These are phyloP conservation scores for Zopfochytrium polystomum DNA, from an alignment of 371 early-diverging fungal genomes.

Conservation along the genomic window DNA sequence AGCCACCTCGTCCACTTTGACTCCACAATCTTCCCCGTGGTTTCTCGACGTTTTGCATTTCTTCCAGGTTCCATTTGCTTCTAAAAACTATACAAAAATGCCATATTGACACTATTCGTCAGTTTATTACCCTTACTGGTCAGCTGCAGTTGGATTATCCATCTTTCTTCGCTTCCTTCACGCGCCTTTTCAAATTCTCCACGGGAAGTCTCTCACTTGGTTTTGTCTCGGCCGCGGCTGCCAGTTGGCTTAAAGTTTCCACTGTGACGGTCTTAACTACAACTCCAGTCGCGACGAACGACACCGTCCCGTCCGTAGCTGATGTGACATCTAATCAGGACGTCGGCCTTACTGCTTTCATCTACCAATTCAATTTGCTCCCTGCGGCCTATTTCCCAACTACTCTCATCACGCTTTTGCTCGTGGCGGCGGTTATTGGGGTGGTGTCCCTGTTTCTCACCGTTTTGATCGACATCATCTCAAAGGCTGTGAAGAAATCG, in stretches of 20 bases:
- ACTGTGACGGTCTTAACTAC: background rate
- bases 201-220: conserved; percentile 1
- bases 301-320: background rate
- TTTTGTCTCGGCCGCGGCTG: conserved; percentile 3
- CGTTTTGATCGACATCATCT: conserved; percentile 3
- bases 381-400: conserved; percentile 12
- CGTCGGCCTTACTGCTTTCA: conserved; percentile 14
- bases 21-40: conserved; percentile 5
- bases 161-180: conserved; percentile 11
- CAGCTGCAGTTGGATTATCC: conserved; percentile 19
- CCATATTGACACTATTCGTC: no score
- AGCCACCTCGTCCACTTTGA: conserved; percentile 2
- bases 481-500: background rate
- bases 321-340: background rate
- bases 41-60: conserved; percentile 14
- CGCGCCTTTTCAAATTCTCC: conserved; percentile 12
- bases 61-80: conserved; percentile 17
- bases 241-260: background rate
- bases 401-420: conserved; percentile 5
- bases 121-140: conserved; percentile 18
- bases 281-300: background rate
- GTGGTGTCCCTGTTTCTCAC: no score
- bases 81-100: no score
- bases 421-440: background rate
- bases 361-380: background rate